phyloP scores from a whole-genome alignment of 2,329 filamentous ascomycete species.

The Hypoxylon sp. region DNA sequence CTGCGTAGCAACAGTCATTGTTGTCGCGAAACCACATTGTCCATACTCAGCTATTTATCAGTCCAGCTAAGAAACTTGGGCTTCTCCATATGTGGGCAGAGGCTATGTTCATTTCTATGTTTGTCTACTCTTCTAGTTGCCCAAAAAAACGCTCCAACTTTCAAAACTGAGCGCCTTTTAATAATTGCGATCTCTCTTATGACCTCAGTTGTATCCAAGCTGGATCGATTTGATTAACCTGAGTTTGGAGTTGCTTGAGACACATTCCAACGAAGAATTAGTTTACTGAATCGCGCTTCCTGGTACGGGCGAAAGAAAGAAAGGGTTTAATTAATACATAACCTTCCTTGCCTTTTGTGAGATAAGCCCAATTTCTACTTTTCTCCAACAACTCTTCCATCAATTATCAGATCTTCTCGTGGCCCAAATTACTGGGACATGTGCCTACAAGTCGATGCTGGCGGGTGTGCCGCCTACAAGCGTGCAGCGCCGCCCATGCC shows the following conservation, averaged over 20 bases:
- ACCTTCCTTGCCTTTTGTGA: conserved; percentile 16
- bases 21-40: conserved; percentile 18
- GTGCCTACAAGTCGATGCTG: conserved; percentile 22
- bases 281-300: conserved; percentile 2
- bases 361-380: conserved; percentile 18
- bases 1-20: conserved; percentile 31
- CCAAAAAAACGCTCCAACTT: not conserved
- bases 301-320: conserved; percentile 7
- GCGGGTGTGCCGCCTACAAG: conserved; percentile 46
- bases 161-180: not conserved
- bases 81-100: not conserved
- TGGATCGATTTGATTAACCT: not conserved
- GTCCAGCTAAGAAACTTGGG: not conserved
- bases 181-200: not conserved
- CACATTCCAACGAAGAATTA: conserved; percentile 23
- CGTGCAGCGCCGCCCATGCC: conserved; percentile 32
- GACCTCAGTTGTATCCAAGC: conserved; percentile 4
- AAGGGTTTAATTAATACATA: conserved; percentile 8
- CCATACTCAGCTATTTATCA: not conserved
- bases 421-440: conserved; percentile 36
- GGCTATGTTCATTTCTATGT: not conserved
- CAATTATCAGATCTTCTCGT: conserved; percentile 26
- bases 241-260: conserved; percentile 1
- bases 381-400: conserved; percentile 10
- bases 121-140: not conserved